These are phyloP conservation scores for Pleurotus salmoneostramineus DNA, from an alignment of 768 basidiomycete species.

Conservation along the genomic window DNA sequence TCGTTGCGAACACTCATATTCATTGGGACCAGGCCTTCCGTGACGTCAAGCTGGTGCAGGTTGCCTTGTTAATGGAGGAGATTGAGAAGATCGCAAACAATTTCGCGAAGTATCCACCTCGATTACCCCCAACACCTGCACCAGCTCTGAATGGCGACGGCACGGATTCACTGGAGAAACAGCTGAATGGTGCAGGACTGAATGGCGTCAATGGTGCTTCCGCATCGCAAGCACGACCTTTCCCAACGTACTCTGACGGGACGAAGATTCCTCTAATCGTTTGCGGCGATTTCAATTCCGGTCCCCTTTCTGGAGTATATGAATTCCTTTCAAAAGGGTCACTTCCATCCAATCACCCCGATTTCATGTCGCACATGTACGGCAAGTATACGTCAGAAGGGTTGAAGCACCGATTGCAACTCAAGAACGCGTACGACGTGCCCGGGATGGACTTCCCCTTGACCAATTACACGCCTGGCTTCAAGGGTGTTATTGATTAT, in stretches of 20 bases:
- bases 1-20: conserved; percentile 89
- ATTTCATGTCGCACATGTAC: conserved; percentile 90
- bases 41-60: conserved; percentile 97
- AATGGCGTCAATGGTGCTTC: conserved; percentile 8
- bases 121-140: conserved; percentile 38
- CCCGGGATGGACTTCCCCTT: conserved; percentile 49
- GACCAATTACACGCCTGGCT: conserved; percentile 90
- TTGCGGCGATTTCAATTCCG: conserved; percentile 95
- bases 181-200: not conserved
- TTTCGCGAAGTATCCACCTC: conserved; percentile 80
- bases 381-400: conserved; percentile 93
- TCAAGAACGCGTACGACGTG: conserved; percentile 82
- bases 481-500: conserved; percentile 87
- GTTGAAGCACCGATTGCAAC: conserved; percentile 67
- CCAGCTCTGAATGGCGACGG: conserved; percentile 17
- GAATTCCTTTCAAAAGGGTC: conserved; percentile 80
- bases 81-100: conserved; percentile 83
- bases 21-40: conserved; percentile 90
- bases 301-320: conserved; percentile 84
- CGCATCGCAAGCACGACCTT: conserved; percentile 31
- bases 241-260: conserved; percentile 77
- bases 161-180: conserved; percentile 13
- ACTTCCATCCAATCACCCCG: conserved; percentile 72
- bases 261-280: conserved; percentile 88
- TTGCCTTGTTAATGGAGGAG: conserved; percentile 89